Evolutionary conservation across 2,329 filamentous ascomycete species (phyloP), one percentile per base, ranked within the genome.

Genomic region (Pseudogymnoascus destructans): DNA sequence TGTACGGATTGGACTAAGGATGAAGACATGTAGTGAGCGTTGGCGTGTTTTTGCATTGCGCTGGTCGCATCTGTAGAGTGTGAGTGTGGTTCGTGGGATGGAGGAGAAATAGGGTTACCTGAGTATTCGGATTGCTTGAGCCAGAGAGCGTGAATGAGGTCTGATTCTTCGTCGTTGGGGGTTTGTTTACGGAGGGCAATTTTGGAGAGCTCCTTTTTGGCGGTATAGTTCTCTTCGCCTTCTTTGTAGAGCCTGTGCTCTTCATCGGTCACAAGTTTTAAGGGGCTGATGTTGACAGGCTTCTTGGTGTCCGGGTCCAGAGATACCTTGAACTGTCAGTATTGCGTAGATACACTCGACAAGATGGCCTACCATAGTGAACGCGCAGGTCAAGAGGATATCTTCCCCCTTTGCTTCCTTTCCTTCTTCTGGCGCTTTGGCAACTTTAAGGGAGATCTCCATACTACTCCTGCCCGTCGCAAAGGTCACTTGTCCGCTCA

Each of bases 131-230:
- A 72, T 59, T 85, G 80, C 58, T 78, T 79, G 55, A 82, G 81
- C 84, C 84, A 87, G 71, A 87, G 81, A 8, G 78, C 77, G 66
- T 87, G 85, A 59, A 87, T 86, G 6, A 87, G 72, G 62, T 85
- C 79, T 62, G 79, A 83, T 68, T 88, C 85, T 63, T 85, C 79
- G 57, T 82, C 81, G 62, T 87, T 83, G 1, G 85, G 85, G 0
- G 82, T 81, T 64, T 84, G 79, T 64, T 83, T 80, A 23, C 81
- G 74, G 6, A 87, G 73, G 11, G 80, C 81, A 3, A 73, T 75
- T 55, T 79, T 78, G 30, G 79, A 74, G 54, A 81, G 72, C 25
- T 81, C 76, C 68, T 85, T 86, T 62, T 86, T 85, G 56, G 78
- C 76, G 59, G 79, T 75, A 63, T 83, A 86, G 66, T 86, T 86